A percentile compares a stretch with the other conserved stretches of the same genome.
phyloP scores from a whole-genome alignment of 345 rosid genomes.

The Erysimum cheiranthoides region DNA sequence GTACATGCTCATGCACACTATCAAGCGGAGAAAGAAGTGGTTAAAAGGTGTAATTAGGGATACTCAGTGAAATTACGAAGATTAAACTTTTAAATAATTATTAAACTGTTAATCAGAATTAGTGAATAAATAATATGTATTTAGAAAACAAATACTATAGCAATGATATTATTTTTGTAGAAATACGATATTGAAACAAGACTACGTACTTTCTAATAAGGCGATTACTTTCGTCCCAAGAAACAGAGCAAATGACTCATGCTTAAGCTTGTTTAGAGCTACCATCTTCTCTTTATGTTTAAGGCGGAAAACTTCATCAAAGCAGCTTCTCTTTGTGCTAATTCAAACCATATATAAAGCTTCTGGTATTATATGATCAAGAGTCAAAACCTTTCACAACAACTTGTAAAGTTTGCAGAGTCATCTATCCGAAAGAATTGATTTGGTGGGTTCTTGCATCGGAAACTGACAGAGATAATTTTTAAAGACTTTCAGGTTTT shows the following conservation, averaged over 20 bases:
- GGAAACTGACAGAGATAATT: not conserved
- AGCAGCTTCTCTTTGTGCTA: not conserved
- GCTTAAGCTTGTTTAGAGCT: too few species aligned
- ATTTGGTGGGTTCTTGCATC: too few species aligned
- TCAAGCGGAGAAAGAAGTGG: not conserved
- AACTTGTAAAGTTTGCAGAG: not conserved
- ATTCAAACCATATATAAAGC: slow-evolving; percentile 31
- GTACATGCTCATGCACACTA: not conserved
- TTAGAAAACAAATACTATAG: not conserved
- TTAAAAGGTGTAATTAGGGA: not conserved
- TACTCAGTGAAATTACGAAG: not conserved
- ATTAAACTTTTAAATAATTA: not conserved
- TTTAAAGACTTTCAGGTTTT: not conserved
- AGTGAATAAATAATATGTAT: not conserved
- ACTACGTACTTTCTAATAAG: too few species aligned
- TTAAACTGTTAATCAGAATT: not conserved
- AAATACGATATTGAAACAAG: too few species aligned
- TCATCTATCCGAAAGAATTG: slow-evolving; percentile 4
- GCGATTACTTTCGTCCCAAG: too few species aligned
- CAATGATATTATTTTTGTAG: too few species aligned
- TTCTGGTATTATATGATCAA: not conserved
- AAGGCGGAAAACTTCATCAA: too few species aligned
- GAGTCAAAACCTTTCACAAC: too few species aligned
- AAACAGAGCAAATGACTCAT: too few species aligned
- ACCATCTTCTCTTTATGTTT: too few species aligned